Conservation (phyloP, 352 stramenopile species). For the Globisporangium iwayamae region DNA sequence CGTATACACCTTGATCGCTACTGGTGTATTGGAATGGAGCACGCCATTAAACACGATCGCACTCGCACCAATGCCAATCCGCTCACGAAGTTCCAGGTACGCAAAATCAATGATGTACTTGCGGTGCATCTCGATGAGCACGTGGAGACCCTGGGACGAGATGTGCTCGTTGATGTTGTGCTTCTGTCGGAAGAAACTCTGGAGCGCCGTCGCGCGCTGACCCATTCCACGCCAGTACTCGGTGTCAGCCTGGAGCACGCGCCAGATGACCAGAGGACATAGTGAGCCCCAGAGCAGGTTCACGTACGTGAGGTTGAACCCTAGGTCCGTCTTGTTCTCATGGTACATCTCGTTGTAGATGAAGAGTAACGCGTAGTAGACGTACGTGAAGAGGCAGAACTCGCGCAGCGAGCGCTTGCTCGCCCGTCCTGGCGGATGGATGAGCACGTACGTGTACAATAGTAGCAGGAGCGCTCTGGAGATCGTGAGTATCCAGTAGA, state of each 20-base stretch:
- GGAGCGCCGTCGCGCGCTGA: conserved; percentile 28
- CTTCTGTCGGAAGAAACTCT: conserved; percentile 16
- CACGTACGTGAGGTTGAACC: conserved; percentile 14
- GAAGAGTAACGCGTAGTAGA: conserved; percentile 27
- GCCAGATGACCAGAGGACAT: conserved; percentile 43
- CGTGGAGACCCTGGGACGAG: conserved; percentile 45
- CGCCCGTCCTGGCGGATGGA: not conserved
- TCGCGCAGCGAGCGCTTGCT: conserved; percentile 5
- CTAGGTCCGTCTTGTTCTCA: not conserved
- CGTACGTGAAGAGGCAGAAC: conserved; percentile 22
- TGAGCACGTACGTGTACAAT: conserved; percentile 19
- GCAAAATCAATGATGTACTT: conserved; percentile 12
- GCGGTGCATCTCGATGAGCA: conserved; percentile 59
- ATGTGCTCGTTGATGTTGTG: conserved; percentile 26
- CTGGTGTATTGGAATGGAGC: conserved; percentile 26
- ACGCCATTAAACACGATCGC: conserved; percentile 45
- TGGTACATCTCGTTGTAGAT: conserved; percentile 17
- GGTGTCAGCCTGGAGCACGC: conserved; percentile 47
- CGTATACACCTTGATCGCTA: conserved; percentile 68
- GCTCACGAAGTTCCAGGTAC: conserved; percentile 37
- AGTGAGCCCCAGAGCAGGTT: conserved; percentile 32
- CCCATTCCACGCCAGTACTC: conserved; percentile 44
- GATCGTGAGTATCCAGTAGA: conserved; percentile 15
- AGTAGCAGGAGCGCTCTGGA: conserved; percentile 1
- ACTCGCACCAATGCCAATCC: conserved; percentile 44